A percentile compares a stretch with the other conserved stretches of the same genome.
Evolutionary conservation across 352 stramenopile genomes (phyloP).

Genomic region (Hyaloperonospora arabidopsidis): DNA sequence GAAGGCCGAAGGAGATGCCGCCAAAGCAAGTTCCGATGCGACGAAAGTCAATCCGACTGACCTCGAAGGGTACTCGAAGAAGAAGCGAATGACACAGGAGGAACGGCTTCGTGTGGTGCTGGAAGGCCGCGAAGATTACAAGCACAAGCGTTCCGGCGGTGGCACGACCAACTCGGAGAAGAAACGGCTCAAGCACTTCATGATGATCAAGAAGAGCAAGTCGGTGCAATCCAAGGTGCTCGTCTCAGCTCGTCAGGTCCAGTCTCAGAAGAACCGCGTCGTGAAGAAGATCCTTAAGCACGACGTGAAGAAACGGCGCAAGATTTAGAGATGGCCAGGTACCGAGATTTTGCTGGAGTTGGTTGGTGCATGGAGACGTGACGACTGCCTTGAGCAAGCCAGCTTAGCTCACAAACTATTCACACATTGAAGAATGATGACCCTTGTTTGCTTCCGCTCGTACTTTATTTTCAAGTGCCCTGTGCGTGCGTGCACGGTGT

Average conservation of each 20-base stretch:
- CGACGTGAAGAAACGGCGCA: slow-evolving; percentile 72
- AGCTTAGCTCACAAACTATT: too few species aligned
- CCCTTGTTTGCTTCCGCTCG: too few species aligned
- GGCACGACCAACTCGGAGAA: slow-evolving; percentile 98
- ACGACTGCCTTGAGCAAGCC: too few species aligned
- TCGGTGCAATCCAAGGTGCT: slow-evolving; percentile 86
- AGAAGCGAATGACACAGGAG: slow-evolving; percentile 84
- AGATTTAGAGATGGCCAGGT: slow-evolving; percentile 30
- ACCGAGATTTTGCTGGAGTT: too few species aligned
- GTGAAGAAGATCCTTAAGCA: slow-evolving; percentile 87
- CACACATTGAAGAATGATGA: too few species aligned
- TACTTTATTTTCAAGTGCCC: too few species aligned
- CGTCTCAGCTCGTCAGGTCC: slow-evolving; percentile 76
- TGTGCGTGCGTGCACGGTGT: too few species aligned
- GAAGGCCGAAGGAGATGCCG: slow-evolving; percentile 68
- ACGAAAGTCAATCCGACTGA: slow-evolving; percentile 73
- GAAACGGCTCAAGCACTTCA: slow-evolving; percentile 94
- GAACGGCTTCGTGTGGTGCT: slow-evolving; percentile 78
- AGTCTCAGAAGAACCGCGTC: slow-evolving; percentile 63
- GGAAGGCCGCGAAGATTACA: slow-evolving; percentile 87
- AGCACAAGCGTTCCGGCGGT: slow-evolving; percentile 87
- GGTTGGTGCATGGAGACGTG: too few species aligned
- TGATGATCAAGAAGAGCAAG: slow-evolving; percentile 95
- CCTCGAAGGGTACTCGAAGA: slow-evolving; percentile 84
- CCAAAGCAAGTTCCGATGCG: slow-evolving; percentile 35